A percentile compares a stretch with the other conserved stretches of the same genome.
Evolutionary conservation across 2,329 filamentous ascomycete species (phyloP).

Genomic region (Dothideomycetes sp.): DNA sequence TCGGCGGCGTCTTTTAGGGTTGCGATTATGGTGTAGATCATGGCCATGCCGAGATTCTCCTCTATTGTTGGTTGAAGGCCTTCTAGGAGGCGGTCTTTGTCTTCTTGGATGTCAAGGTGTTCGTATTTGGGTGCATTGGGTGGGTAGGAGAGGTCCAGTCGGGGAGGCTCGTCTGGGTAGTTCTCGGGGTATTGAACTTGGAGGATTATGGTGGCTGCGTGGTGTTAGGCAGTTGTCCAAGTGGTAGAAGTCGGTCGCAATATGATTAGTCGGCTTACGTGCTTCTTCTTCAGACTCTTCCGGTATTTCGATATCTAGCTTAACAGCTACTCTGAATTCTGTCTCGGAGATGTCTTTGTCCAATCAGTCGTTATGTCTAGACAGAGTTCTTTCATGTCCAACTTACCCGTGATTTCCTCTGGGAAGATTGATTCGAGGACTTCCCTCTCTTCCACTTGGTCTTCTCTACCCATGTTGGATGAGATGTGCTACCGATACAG

Average conservation of each 20-base stretch:
- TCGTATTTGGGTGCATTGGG: slow-evolving; percentile 59
- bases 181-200: slow-evolving; percentile 80
- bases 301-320: slow-evolving; percentile 60
- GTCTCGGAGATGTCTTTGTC: slow-evolving; percentile 72
- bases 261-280: slow-evolving; percentile 26
- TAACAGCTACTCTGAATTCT: slow-evolving; percentile 76
- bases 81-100: slow-evolving; percentile 64
- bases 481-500: neutral
- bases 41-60: slow-evolving; percentile 93
- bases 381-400: neutral
- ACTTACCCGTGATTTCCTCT: slow-evolving; percentile 81
- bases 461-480: slow-evolving; percentile 50
- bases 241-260: neutral
- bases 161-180: slow-evolving; percentile 80
- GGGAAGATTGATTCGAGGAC: slow-evolving; percentile 98
- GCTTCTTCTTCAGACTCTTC: slow-evolving; percentile 50
- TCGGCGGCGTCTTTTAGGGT: slow-evolving; percentile 87
- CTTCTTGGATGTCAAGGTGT: slow-evolving; percentile 67
- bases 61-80: slow-evolving; percentile 65
- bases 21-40: slow-evolving; percentile 87
- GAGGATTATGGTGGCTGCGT: slow-evolving; percentile 57
- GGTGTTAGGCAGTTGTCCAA: neutral
- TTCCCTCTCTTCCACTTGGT: slow-evolving; percentile 91
- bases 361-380: neutral
- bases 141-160: slow-evolving; percentile 66